phyloP scores from a whole-genome alignment of 345 rosid species.

The Syzygium aromaticum region DNA sequence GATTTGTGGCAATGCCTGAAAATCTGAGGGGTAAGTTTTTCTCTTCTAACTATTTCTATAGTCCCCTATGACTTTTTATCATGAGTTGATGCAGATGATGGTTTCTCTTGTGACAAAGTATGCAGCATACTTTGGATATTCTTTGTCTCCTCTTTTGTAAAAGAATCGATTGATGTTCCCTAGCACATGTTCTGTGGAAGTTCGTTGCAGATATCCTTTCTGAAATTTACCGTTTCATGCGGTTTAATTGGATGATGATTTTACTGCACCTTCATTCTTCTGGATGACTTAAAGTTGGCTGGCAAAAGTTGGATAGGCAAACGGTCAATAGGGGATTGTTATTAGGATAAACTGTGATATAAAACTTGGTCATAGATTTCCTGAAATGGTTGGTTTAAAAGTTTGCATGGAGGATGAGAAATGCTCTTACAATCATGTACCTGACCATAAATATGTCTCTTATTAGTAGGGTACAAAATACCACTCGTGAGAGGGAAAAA shows the following conservation, averaged over 20 bases:
- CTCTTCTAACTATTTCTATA: background rate
- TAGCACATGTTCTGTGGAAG: background rate
- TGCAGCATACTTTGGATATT: background rate
- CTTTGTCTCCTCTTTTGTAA: background rate
- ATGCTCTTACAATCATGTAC: background rate
- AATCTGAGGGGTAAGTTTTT: conserved; percentile 33
- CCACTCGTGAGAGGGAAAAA: background rate
- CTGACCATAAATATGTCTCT: background rate
- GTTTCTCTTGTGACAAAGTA: background rate
- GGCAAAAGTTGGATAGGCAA: background rate
- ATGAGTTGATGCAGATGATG: background rate
- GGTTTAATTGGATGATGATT: background rate
- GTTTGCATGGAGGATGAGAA: background rate
- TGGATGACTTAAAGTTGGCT: background rate
- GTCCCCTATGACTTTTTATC: background rate
- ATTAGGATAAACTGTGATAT: background rate
- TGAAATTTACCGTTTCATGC: background rate
- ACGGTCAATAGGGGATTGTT: background rate
- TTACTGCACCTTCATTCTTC: background rate
- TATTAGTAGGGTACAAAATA: background rate
- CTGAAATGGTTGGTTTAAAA: background rate
- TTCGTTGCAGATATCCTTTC: background rate
- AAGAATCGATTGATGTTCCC: background rate
- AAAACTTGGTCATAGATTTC: background rate
- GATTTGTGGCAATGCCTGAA: conserved; percentile 48